Evolutionary conservation across 73 alveolate species (phyloP).

Genomic region (Urostyla sp.): DNA sequence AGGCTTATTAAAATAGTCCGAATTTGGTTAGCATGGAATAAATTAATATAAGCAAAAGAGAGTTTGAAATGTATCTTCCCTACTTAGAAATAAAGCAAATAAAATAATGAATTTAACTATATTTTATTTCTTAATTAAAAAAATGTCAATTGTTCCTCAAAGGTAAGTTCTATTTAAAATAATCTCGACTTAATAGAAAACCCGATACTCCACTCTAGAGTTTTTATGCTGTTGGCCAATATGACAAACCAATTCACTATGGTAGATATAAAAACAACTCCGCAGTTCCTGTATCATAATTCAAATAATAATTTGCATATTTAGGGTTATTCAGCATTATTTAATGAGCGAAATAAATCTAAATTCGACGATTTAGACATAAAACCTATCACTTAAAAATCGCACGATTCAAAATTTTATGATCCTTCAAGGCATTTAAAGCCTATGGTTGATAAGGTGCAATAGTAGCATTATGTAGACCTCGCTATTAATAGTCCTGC

Average conservation of each 20-base stretch:
- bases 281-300: conserved; percentile 54
- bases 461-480: conserved; percentile 15
- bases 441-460: conserved; percentile 20
- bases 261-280: conserved; percentile 21
- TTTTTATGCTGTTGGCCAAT: conserved; percentile 50
- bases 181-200: background rate
- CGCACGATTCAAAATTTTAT: background rate
- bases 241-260: conserved; percentile 15
- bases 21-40: too few relatives aligned
- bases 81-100: too few relatives aligned
- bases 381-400: conserved; percentile 13
- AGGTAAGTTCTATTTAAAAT: conserved; percentile 12
- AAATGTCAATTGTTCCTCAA: conserved; percentile 63
- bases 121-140: too few relatives aligned
- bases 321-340: background rate
- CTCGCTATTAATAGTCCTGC: background rate
- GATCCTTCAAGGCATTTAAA: conserved; percentile 1
- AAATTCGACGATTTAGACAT: background rate
- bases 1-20: too few relatives aligned
- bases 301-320: too few relatives aligned
- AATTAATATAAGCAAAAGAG: too few relatives aligned
- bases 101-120: too few relatives aligned
- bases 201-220: conserved; percentile 60
- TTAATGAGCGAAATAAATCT: background rate
- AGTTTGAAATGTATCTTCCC: too few relatives aligned